Evolutionary conservation across 345 rosid species (phyloP).

Genomic region (Citrus medica): DNA sequence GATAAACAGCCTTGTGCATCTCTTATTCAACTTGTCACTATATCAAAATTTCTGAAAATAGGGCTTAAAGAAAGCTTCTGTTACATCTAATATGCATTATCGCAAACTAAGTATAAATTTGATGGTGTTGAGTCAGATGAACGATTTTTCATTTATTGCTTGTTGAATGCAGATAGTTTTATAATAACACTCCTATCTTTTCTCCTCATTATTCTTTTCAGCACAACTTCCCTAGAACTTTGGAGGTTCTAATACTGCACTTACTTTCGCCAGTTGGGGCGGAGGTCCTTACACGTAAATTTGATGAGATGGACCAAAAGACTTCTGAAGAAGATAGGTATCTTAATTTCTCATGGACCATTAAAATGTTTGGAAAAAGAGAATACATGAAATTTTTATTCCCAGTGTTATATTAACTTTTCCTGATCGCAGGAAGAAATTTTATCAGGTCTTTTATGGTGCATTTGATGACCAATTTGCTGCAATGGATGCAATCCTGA

Average conservation of each 20-base stretch:
- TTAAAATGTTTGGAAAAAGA: constrained; percentile 8
- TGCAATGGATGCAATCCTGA: constrained; percentile 82
- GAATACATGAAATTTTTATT: constrained; percentile 7
- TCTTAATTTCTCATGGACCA: neutral
- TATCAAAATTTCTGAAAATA: neutral
- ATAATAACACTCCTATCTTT: neutral
- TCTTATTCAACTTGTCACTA: neutral
- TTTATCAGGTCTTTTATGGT: constrained; percentile 68
- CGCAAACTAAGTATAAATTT: neutral
- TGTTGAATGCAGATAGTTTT: neutral
- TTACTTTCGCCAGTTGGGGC: constrained; percentile 82
- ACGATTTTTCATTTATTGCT: neutral
- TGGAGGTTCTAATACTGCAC: constrained; percentile 80
- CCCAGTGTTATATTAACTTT: constrained; percentile 8
- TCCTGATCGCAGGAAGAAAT: constrained; percentile 57
- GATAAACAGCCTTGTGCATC: neutral
- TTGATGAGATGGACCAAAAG: constrained; percentile 72
- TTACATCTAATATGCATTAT: neutral
- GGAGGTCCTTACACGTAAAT: constrained; percentile 76
- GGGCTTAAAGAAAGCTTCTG: neutral
- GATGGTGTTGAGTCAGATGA: constrained; percentile 4
- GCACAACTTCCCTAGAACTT: constrained; percentile 85
- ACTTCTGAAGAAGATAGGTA: constrained; percentile 64
- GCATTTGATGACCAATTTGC: constrained; percentile 81
- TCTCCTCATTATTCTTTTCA: constrained; percentile 31